Conservation (phyloP, 805 yeast species). For the Candida caryicola region DNA sequence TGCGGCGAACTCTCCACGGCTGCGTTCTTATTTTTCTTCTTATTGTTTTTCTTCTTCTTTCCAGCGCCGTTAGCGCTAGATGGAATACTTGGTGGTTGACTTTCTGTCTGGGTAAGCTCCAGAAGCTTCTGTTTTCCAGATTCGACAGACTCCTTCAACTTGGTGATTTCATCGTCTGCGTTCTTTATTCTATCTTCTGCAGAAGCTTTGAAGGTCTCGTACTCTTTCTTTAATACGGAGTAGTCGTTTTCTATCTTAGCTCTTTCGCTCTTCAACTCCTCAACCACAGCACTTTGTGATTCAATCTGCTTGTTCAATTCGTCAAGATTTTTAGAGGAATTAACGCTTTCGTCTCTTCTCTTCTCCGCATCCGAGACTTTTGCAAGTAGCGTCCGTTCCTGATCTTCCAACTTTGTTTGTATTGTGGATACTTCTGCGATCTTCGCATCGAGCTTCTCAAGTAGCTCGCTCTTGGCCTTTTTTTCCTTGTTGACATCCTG, state of each 20-base stretch:
- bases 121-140: background rate
- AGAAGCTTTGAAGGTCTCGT: background rate
- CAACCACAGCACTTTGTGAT: background rate
- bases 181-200: background rate
- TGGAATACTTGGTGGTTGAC: background rate
- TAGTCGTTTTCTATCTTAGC: constrained; percentile 1
- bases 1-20: constrained; percentile 1
- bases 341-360: too few relatives aligned
- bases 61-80: constrained; percentile 4
- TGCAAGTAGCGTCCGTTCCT: constrained; percentile 1
- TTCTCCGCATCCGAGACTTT: constrained; percentile 3
- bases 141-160: background rate
- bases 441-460: constrained; percentile 1
- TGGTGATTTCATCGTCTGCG: background rate
- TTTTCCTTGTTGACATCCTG: background rate
- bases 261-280: constrained; percentile 1
- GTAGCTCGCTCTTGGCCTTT: background rate
- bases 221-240: background rate
- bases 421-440: background rate
- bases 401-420: background rate
- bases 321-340: too few relatives aligned
- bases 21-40: constrained; percentile 14
- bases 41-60: constrained; percentile 24
- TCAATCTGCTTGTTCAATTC: background rate
- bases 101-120: background rate